Evolutionary conservation across 768 basidiomycete species (phyloP).

Genomic region (Tephrocybe sp.): DNA sequence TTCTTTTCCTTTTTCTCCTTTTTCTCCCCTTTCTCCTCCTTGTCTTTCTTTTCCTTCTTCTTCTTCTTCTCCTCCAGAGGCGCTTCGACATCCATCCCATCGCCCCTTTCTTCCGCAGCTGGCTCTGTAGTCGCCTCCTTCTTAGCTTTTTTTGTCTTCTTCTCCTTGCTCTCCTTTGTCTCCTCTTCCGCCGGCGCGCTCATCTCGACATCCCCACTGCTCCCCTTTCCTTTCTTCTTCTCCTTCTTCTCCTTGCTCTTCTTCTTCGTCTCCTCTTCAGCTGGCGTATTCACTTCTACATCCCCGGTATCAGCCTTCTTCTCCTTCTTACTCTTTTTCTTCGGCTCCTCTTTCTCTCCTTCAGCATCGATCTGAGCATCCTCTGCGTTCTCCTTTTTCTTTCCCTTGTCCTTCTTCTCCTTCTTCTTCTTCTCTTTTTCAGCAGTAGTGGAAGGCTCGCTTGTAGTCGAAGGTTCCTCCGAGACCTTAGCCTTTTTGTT

Average conservation of each 20-base stretch:
- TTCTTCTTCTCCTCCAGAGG: conserved; percentile 18
- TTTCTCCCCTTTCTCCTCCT: conserved; percentile 2
- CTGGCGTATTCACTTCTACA: conserved; percentile 13
- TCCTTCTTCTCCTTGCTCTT: conserved; percentile 27
- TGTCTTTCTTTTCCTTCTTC: conserved; percentile 23
- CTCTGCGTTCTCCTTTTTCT: conserved; percentile 2
- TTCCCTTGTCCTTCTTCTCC: conserved; percentile 21
- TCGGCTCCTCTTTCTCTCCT: conserved; percentile 10
- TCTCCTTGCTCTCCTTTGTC: conserved; percentile 9
- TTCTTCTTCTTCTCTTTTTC: conserved; percentile 30
- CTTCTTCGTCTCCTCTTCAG: conserved; percentile 18
- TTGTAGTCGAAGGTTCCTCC: conserved; percentile 9
- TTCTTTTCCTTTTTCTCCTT: conserved; percentile 22
- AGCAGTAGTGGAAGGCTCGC: conserved; percentile 12
- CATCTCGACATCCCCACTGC: conserved; percentile 10
- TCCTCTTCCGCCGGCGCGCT: conserved; percentile 6
- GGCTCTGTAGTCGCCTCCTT: conserved; percentile 1
- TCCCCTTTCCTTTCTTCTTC: conserved; percentile 21
- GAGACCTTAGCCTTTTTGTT: conserved; percentile 29
- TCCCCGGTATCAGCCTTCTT: conserved; percentile 21
- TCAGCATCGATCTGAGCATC: not conserved
- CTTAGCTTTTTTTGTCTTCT: conserved; percentile 17
- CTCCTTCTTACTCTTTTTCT: conserved; percentile 18
- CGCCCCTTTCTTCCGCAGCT: not conserved
- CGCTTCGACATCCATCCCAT: conserved; percentile 19